Evolutionary conservation across 257 asterid species (phyloP), one percentile per base, ranked within the genome.

Genomic region (Avicennia marina): DNA sequence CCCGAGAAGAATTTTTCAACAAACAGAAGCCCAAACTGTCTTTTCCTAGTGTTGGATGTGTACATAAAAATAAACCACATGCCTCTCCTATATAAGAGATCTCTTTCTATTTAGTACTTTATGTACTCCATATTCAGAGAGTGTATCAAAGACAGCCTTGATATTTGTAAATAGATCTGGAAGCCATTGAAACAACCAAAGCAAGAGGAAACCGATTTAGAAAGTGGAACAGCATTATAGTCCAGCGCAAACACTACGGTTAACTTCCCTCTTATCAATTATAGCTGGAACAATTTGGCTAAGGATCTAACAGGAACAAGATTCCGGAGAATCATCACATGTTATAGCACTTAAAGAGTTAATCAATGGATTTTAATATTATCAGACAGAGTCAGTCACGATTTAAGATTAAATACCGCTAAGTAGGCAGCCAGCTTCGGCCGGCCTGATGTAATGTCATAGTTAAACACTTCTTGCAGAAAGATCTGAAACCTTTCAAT

Each of bases 401-500:
- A 4, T 4, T 31, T 22, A 11, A 50, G 15, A n/a, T 8, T 21
- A 21, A 51, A 42, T 55, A 81, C 82, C 80, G 77, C 80, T 9
- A 83, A 47, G 70, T 78, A 86, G 38, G 69, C 71, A 18, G 87
- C 82, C 15, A 83, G 56, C 34, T 78, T 75, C 7, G 85, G 90
- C 83, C 94, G 78, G 54, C 77, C 81, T 0, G 75, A 12, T 36
- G 84, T 81, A 5, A 83, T 61, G 36, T 86, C 90, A 43, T 81
- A 75, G 46, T 77, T 56, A 26, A 69, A 75, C 36, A 59, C 77
- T 18, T 69, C 65, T 41, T 44, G 43, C 9, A 83, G 20, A 65
- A 70, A 86, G 39, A 75, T 68, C 32, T 75, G 77, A 51, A 70
- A 63, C 82, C 95, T 78, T 64, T 83, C 90, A 16, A 86, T 59